phyloP scores from a whole-genome alignment of 768 basidiomycete species.

The Leucocoprinus sp. region DNA sequence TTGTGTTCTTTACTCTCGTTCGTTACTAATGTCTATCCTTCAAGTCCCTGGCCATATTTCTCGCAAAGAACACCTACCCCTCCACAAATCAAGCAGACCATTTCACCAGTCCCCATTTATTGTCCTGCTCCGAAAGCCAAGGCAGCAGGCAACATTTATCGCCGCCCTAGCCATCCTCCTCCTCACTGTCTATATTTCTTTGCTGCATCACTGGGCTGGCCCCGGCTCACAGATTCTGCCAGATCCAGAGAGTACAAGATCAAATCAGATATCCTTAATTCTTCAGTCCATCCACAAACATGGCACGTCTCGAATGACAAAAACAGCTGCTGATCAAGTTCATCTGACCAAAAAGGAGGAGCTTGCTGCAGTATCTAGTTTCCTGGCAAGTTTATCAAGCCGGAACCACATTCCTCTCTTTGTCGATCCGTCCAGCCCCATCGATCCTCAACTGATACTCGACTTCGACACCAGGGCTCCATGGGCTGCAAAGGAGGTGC shows the following conservation, averaged over 20 bases:
- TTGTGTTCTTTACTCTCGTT: slow-evolving; percentile 8
- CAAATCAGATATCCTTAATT: slow-evolving; percentile 27
- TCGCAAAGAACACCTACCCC: slow-evolving; percentile 23
- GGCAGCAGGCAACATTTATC: slow-evolving; percentile 45
- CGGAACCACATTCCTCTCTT: slow-evolving; percentile 65
- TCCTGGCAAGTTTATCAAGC: slow-evolving; percentile 56
- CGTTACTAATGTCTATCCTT: slow-evolving; percentile 17
- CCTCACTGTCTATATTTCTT: slow-evolving; percentile 48
- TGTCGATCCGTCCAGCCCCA: slow-evolving; percentile 53
- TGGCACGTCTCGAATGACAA: slow-evolving; percentile 16
- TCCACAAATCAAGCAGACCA: slow-evolving; percentile 13
- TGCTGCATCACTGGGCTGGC: slow-evolving; percentile 36
- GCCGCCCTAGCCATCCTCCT: slow-evolving; percentile 43
- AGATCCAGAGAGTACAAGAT: slow-evolving; percentile 20
- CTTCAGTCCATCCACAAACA: slow-evolving; percentile 29
- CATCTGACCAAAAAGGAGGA: slow-evolving; percentile 49
- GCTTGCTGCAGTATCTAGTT: slow-evolving; percentile 66
- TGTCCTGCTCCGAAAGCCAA: slow-evolving; percentile 34
- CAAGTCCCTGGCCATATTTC: slow-evolving; percentile 25
- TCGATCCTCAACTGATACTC: slow-evolving; percentile 75
- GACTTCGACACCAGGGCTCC: slow-evolving; percentile 74
- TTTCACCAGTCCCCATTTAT: slow-evolving; percentile 15
- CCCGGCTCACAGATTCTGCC: slow-evolving; percentile 29
- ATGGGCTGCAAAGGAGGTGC: slow-evolving; percentile 52
- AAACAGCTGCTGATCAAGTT: slow-evolving; percentile 22